These are phyloP conservation scores for Aspergillus fischeri DNA, from an alignment of 2,329 filamentous ascomycete genomes.

Conservation along the genomic window DNA sequence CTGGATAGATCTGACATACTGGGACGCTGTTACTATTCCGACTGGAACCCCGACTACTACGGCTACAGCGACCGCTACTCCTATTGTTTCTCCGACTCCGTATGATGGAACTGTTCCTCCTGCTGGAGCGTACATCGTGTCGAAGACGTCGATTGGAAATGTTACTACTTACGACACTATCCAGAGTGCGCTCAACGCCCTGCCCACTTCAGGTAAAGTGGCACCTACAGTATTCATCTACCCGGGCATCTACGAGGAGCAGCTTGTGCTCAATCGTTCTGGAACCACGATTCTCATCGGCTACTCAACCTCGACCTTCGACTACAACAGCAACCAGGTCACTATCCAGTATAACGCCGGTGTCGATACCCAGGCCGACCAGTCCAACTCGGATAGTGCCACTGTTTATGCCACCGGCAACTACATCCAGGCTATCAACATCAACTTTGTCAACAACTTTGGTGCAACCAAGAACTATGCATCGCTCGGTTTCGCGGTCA, in stretches of 20 bases:
- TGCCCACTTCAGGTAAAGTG: slow-evolving; percentile 32
- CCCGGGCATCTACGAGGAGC: slow-evolving; percentile 38
- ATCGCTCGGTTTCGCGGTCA: slow-evolving; percentile 39
- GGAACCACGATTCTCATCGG: slow-evolving; percentile 40
- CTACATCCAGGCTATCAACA: slow-evolving; percentile 38
- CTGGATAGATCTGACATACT: slow-evolving; percentile 41
- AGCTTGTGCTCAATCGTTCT: slow-evolving; percentile 36
- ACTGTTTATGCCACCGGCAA: slow-evolving; percentile 41
- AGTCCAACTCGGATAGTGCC: slow-evolving; percentile 36
- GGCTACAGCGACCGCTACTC: slow-evolving; percentile 21
- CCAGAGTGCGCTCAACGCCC: slow-evolving; percentile 33
- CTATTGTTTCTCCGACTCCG: slow-evolving; percentile 12
- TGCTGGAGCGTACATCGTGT: slow-evolving; percentile 36
- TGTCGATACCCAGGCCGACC: slow-evolving; percentile 35
- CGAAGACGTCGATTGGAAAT: slow-evolving; percentile 32
- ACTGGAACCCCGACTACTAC: slow-evolving; percentile 18
- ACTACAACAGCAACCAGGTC: slow-evolving; percentile 36
- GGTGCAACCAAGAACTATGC: slow-evolving; percentile 36
- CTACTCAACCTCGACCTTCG: slow-evolving; percentile 33
- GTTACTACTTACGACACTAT: slow-evolving; percentile 35
- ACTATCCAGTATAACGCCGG: slow-evolving; percentile 33
- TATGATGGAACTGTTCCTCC: slow-evolving; percentile 24
- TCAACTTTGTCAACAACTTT: slow-evolving; percentile 39
- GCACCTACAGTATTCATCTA: slow-evolving; percentile 38
- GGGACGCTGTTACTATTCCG: slow-evolving; percentile 34